These are phyloP conservation scores for Heliamphora pulchella DNA, from an alignment of 179 eudicot species.

Conservation along the genomic window DNA sequence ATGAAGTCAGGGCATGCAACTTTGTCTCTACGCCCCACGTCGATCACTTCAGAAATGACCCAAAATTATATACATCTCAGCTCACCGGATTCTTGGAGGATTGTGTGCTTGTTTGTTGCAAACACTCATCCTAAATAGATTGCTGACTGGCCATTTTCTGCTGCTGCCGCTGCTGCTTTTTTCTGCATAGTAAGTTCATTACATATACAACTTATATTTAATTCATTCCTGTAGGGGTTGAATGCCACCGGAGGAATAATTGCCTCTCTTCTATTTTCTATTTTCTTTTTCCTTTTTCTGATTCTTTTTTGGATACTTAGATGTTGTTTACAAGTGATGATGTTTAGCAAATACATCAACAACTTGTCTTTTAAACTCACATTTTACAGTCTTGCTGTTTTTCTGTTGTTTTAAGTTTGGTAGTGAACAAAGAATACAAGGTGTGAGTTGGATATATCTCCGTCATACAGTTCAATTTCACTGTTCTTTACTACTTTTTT, in stretches of 20 bases:
- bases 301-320: neutral
- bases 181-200: neutral
- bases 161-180: neutral
- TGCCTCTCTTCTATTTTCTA: neutral
- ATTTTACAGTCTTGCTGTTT: neutral
- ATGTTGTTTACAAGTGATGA: neutral
- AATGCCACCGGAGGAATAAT: neutral
- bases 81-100: constrained; percentile 79
- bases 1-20: constrained; percentile 77
- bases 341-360: neutral
- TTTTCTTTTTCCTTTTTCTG: neutral
- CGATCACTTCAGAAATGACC: constrained; percentile 88
- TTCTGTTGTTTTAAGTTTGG: neutral
- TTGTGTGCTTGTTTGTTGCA: constrained; percentile 66
- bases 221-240: constrained; percentile 13
- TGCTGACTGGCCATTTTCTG: neutral
- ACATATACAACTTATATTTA: neutral
- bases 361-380: neutral
- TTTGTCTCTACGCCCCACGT: constrained; percentile 90
- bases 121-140: constrained; percentile 26
- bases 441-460: neutral
- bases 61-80: constrained; percentile 69
- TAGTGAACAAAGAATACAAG: neutral
- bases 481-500: no score
- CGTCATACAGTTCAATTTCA: no score